Evolutionary conservation across 257 asterid genomes (phyloP).

Genomic region (Solanum raphanifolium): DNA sequence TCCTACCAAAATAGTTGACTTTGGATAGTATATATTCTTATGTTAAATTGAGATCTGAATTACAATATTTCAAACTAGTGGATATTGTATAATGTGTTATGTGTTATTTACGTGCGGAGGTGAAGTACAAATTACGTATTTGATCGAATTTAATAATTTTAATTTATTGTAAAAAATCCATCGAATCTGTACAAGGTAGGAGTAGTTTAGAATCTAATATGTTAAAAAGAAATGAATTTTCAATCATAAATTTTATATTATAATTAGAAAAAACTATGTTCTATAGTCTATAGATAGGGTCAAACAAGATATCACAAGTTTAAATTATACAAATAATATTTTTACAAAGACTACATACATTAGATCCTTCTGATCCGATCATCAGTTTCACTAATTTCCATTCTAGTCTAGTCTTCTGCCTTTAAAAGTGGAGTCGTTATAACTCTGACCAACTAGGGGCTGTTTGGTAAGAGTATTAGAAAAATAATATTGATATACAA

Average conservation of each 20-base stretch:
- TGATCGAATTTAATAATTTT: neutral
- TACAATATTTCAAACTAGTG: neutral
- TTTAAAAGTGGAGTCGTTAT: neutral
- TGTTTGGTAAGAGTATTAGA: neutral
- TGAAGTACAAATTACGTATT: neutral
- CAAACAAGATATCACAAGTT: neutral
- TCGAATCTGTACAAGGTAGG: accelerated
- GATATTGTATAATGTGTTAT: neutral
- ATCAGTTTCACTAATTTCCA: neutral
- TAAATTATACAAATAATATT: neutral
- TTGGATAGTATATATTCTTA: neutral
- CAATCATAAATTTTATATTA: neutral
- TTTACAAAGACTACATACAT: neutral
- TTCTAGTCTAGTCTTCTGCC: neutral
- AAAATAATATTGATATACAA: too few relatives aligned
- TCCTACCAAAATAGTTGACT: neutral
- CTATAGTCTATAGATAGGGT: neutral
- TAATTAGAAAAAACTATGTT: too few relatives aligned
- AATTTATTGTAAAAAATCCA: neutral
- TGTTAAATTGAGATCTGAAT: neutral
- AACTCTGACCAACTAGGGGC: neutral
- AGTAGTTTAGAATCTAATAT: neutral
- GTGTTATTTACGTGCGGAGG: neutral
- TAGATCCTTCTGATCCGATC: neutral
- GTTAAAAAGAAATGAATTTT: neutral